phyloP scores from a whole-genome alignment of 2,329 filamentous ascomycete species.

The Botrytis porri region DNA sequence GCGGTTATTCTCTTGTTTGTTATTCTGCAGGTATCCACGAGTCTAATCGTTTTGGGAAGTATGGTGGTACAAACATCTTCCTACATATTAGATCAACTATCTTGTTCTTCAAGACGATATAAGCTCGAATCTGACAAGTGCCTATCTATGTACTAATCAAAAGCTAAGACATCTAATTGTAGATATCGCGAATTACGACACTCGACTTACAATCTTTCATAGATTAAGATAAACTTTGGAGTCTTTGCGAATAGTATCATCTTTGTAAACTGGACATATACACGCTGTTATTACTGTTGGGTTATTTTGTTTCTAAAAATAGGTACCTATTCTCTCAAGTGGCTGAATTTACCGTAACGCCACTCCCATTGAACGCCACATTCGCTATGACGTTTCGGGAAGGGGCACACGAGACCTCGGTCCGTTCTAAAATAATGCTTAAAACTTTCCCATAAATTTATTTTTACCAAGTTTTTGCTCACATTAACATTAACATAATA shows the following conservation, averaged over 20 bases:
- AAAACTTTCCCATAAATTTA: slow-evolving; percentile 6
- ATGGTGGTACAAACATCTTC: neutral
- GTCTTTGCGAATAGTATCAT: neutral
- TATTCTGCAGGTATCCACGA: neutral
- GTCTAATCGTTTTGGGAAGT: neutral
- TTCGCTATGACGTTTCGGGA: slow-evolving; percentile 10
- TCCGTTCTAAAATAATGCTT: neutral
- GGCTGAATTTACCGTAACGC: neutral
- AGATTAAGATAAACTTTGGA: neutral
- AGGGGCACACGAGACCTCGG: slow-evolving; percentile 11
- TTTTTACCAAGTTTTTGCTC: neutral
- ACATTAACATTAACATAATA: neutral
- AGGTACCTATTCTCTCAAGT: neutral
- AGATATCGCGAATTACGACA: neutral
- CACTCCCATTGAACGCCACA: neutral
- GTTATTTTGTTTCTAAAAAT: neutral
- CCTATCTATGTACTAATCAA: neutral
- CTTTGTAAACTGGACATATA: too few relatives aligned
- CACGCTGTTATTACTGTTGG: too few relatives aligned
- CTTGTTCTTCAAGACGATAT: neutral
- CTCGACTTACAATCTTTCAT: neutral
- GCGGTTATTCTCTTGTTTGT: neutral
- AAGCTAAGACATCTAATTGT: neutral
- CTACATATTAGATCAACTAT: neutral
- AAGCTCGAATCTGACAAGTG: neutral